Conservation (phyloP, 1,139 yeast genomes). For the Arxiozyma slooffiae region DNA sequence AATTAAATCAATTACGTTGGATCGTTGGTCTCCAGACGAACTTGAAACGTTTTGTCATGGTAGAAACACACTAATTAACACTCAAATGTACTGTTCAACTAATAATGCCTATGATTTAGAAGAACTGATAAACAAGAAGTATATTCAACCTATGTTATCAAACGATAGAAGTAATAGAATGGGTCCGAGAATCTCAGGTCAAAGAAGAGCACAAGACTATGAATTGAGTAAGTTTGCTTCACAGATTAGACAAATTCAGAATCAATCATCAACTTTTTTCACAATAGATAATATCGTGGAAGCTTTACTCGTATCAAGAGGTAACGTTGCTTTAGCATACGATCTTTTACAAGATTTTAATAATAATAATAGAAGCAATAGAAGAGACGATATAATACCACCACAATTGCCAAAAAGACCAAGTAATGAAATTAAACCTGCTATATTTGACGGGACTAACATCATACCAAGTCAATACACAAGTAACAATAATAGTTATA, state of each 20-base stretch:
- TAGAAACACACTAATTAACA: background rate
- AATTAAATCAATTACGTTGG: constrained; percentile 10
- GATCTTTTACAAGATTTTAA: constrained; percentile 2
- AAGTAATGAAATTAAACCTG: constrained; percentile 11
- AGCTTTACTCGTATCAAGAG: constrained; percentile 8
- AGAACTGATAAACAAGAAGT: constrained; percentile 7
- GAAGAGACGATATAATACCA: background rate
- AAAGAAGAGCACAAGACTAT: constrained; percentile 9
- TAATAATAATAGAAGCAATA: constrained; percentile 1
- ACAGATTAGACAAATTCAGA: constrained; percentile 8
- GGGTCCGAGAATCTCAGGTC: constrained; percentile 3
- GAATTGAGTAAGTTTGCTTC: constrained; percentile 8
- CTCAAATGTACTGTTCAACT: constrained; percentile 2
- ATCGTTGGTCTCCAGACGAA: constrained; percentile 8
- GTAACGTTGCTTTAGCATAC: constrained; percentile 6
- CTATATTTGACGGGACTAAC: constrained; percentile 18
- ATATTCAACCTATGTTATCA: constrained; percentile 2
- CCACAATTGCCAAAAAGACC: constrained; percentile 18
- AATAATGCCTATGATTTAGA: constrained; percentile 6
- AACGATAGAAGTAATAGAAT: background rate
- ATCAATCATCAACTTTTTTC: constrained; percentile 6
- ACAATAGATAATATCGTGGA: constrained; percentile 9
- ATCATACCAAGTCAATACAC: background rate
- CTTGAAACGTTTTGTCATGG: constrained; percentile 4
- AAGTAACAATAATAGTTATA: too few species aligned